Percentiles rank a stretch among this genome's conserved stretches.
Evolutionary conservation across 345 rosid species (phyloP).

Genomic region (Gossypium mustelinum): DNA sequence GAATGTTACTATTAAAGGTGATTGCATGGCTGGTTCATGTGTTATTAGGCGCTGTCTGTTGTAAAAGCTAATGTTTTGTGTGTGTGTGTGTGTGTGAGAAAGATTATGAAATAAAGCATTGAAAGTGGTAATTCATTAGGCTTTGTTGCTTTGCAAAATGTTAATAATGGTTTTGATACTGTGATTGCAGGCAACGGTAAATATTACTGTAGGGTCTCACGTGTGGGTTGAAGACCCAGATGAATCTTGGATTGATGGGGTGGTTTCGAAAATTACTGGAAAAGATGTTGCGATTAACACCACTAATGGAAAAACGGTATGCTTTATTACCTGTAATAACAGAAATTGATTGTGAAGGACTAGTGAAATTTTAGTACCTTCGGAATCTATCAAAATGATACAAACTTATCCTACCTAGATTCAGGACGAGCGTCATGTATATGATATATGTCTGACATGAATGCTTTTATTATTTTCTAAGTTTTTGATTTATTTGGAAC

Average conservation of each 20-base stretch:
- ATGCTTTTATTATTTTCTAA: neutral
- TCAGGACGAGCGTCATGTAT: neutral
- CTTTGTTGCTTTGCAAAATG: neutral
- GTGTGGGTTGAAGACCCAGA: conserved; percentile 84
- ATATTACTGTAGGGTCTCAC: conserved; percentile 85
- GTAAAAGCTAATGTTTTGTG: neutral
- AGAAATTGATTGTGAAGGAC: no score
- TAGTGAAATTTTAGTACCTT: no score
- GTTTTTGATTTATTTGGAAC: neutral
- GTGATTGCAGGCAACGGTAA: conserved; percentile 71
- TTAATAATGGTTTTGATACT: conserved; percentile 11
- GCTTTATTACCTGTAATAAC: conserved; percentile 2
- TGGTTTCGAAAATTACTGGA: conserved; percentile 64
- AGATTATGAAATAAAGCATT: neutral
- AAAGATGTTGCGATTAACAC: conserved; percentile 47
- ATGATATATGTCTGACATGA: neutral
- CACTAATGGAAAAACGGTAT: conserved; percentile 59
- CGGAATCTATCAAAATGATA: no score
- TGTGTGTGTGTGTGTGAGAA: neutral
- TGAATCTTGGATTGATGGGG: conserved; percentile 75
- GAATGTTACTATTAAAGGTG: no score
- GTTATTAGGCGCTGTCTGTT: neutral
- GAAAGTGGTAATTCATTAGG: neutral
- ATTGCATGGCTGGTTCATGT: no score
- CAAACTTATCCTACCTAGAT: neutral